These are phyloP conservation scores for Ascochyta pisi DNA, from an alignment of 2,329 filamentous ascomycete genomes.

Conservation along the genomic window DNA sequence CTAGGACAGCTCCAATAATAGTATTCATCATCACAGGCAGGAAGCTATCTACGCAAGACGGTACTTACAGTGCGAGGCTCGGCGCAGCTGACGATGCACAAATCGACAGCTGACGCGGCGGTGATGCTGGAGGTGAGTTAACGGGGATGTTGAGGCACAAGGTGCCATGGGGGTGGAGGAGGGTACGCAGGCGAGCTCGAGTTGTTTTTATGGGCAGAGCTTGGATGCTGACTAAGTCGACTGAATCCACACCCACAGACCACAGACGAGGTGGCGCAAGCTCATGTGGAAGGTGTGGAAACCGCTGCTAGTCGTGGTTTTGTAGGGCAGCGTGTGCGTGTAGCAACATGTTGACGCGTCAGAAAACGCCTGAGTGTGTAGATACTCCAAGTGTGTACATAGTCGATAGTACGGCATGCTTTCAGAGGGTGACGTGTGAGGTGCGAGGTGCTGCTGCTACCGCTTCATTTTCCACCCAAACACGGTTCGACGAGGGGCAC, in stretches of 20 bases:
- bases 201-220: slow-evolving; percentile 3
- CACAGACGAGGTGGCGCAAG: too few relatives aligned
- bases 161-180: background rate
- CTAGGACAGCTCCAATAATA: slow-evolving; percentile 82
- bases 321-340: too few relatives aligned
- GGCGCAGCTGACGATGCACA: slow-evolving; percentile 7
- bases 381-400: too few relatives aligned
- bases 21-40: slow-evolving; percentile 61
- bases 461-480: background rate
- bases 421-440: too few relatives aligned
- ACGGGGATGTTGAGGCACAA: background rate
- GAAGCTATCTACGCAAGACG: slow-evolving; percentile 9
- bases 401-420: background rate
- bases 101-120: slow-evolving; percentile 10
- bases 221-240: slow-evolving; percentile 2
- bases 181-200: background rate
- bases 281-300: too few relatives aligned
- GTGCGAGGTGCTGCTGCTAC: too few relatives aligned
- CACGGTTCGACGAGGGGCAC: background rate
- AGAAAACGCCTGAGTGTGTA: too few relatives aligned
- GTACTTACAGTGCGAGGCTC: slow-evolving; percentile 23
- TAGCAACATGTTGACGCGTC: too few relatives aligned
- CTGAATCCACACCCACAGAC: background rate
- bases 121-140: slow-evolving; percentile 1
- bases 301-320: too few relatives aligned